A percentile compares a stretch with the other conserved stretches of the same genome.
phyloP scores from a whole-genome alignment of 176 grass and related monocot genomes.

The Triticum timopheevii region DNA sequence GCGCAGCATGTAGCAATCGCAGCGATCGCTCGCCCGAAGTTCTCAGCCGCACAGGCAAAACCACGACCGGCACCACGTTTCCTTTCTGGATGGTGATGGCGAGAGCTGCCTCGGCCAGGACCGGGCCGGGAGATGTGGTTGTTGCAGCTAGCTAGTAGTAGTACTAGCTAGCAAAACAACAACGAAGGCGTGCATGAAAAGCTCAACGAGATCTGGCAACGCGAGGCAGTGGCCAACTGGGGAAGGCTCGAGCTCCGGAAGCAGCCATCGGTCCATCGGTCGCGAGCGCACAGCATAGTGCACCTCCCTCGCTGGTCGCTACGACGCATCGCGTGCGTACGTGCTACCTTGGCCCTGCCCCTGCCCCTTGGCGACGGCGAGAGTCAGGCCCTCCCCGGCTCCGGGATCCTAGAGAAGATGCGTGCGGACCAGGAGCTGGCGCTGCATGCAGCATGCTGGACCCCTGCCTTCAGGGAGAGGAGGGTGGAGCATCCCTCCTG shows the following conservation, averaged over 20 bases:
- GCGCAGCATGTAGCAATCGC: background rate
- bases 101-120: background rate
- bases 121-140: background rate
- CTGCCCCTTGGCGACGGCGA: constrained; percentile 40
- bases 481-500: constrained; percentile 18
- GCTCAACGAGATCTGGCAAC: constrained; percentile 5
- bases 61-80: constrained; percentile 28
- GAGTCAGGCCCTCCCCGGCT: background rate
- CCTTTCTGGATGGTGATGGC: constrained; percentile 13
- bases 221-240: constrained; percentile 16
- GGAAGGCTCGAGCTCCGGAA: constrained; percentile 37
- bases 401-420: constrained; percentile 27
- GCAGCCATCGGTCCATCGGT: background rate
- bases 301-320: background rate
- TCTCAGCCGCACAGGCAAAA: background rate
- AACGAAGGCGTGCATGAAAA: constrained; percentile 13
- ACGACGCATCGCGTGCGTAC: background rate
- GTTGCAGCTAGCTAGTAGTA: background rate
- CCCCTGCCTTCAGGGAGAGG: background rate
- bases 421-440: background rate
- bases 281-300: background rate
- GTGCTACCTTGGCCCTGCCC: background rate
- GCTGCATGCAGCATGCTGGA: background rate
- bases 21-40: background rate
- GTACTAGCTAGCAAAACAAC: background rate